Evolutionary conservation across 768 basidiomycete genomes (phyloP), one percentile per base, ranked within the genome.

Genomic region (Suillus spraguei): DNA sequence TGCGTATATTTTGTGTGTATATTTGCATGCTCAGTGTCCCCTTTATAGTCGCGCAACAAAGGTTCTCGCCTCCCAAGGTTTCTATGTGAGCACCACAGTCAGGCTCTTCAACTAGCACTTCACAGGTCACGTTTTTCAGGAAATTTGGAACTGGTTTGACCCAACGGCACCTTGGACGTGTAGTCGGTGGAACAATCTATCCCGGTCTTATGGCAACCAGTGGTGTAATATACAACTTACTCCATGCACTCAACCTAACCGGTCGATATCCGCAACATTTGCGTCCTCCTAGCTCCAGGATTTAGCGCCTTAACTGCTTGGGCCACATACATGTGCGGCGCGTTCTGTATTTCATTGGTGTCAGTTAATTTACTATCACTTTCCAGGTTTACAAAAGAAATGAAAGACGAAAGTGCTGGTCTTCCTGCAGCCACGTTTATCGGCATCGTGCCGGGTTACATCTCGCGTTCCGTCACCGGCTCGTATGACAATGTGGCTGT

Each of bases 81-180:
- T 99, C 80, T 96, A 98, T 82, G 96, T 97, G 67, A 63, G 92
- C 80, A 2, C 16, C 5, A 41, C 6, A 39, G 38, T 24, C 10
- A 41, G 55, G 22, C 6, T n/a, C 24, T 39, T 35, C 59, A 53
- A 60, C 24, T 5, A 11, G 65, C 54, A 35, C 60, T 28, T 41
- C 16, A 39, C 69, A 49, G 68, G 50, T 60, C 50, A n/a, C 39
- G 7, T 60, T 39, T 16, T 61, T 17, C 66, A 97, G 95, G 97
- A 92, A 88, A 98, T 99, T 80, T 99, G 97, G 97, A 99, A 99
- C 73, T 99, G 97, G 97, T 99, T 99, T 74, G 97, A 99, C 78
- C 96, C 96, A 24, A 97, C 97, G 4, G 97, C 97, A 68, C 13
- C 87, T 99, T 0, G 97, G 97, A 52, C 94, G 97, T 70, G 95